These are phyloP conservation scores for Cystobasidium pallidum DNA, from an alignment of 1,284 basidiomycete genomes.

Conservation along the genomic window DNA sequence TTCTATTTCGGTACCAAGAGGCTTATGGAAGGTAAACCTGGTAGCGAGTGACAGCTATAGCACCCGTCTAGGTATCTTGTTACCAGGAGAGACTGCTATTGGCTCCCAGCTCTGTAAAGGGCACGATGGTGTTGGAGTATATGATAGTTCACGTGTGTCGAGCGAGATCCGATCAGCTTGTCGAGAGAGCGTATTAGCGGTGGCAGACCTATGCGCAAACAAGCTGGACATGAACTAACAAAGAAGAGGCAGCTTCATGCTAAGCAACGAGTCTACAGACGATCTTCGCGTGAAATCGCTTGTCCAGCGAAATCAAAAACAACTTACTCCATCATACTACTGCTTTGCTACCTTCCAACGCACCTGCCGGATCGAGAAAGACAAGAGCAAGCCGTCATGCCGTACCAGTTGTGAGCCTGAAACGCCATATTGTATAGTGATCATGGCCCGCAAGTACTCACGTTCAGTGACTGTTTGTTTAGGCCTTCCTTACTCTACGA, in stretches of 20 bases:
- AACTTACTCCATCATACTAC: neutral
- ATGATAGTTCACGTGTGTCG: too few species aligned
- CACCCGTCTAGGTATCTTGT: too few species aligned
- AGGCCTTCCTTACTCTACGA: slow-evolving; percentile 42
- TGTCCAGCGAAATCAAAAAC: neutral
- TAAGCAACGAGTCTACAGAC: too few species aligned
- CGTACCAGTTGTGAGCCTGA: slow-evolving; percentile 29
- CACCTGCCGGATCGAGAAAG: slow-evolving; percentile 8
- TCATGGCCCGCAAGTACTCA: too few species aligned
- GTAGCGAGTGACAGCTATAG: too few species aligned
- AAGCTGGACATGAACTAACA: neutral
- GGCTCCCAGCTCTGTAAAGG: too few species aligned
- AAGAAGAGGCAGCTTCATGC: too few species aligned
- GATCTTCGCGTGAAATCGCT: too few species aligned
- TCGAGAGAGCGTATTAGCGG: neutral
- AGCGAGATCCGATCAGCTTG: neutral
- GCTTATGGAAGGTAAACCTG: too few species aligned
- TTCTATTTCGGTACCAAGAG: neutral
- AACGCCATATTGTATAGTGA: neutral
- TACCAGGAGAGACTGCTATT: too few species aligned
- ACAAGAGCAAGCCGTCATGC: slow-evolving; percentile 16
- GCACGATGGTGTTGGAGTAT: too few species aligned
- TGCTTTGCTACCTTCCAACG: neutral
- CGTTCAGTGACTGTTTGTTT: neutral
- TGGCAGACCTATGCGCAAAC: neutral